Evolutionary conservation across 305 asterid species (phyloP).

Genomic region (Plantago rigida): DNA sequence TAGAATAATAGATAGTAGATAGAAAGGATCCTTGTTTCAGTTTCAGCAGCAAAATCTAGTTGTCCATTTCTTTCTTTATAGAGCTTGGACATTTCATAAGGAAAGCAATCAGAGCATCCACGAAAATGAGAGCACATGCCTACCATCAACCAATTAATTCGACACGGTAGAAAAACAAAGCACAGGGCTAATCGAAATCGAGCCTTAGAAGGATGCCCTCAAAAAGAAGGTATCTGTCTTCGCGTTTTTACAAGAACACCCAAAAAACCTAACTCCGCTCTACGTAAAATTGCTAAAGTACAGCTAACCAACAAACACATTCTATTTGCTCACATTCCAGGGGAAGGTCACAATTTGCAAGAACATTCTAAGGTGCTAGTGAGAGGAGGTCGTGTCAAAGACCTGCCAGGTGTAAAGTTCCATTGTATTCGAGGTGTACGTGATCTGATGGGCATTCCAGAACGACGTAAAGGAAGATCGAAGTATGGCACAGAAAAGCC

Average conservation of each 20-base stretch:
- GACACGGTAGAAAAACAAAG: not conserved
- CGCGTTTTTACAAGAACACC: not conserved
- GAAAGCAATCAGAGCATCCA: no score
- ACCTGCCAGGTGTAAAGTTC: constrained; percentile 4
- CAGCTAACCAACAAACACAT: not conserved
- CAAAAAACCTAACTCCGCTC: not conserved
- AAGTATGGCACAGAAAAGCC: no score
- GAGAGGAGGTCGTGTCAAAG: not conserved
- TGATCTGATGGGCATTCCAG: constrained; percentile 3
- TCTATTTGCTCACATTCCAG: not conserved
- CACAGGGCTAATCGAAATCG: not conserved
- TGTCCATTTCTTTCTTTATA: no score
- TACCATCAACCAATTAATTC: no score
- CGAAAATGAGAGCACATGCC: no score
- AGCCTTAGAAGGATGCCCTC: not conserved
- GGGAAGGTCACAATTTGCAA: not conserved
- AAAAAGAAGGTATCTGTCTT: not conserved
- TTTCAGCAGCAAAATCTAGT: no score
- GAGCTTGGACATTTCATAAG: no score
- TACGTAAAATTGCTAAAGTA: not conserved
- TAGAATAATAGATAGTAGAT: no score
- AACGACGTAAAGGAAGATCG: not conserved
- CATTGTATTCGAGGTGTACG: constrained; percentile 3
- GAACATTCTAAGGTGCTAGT: not conserved
- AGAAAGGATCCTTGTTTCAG: no score